Evolutionary conservation across 129 eudicot species (phyloP).

Genomic region (Pittosporum tobira): DNA sequence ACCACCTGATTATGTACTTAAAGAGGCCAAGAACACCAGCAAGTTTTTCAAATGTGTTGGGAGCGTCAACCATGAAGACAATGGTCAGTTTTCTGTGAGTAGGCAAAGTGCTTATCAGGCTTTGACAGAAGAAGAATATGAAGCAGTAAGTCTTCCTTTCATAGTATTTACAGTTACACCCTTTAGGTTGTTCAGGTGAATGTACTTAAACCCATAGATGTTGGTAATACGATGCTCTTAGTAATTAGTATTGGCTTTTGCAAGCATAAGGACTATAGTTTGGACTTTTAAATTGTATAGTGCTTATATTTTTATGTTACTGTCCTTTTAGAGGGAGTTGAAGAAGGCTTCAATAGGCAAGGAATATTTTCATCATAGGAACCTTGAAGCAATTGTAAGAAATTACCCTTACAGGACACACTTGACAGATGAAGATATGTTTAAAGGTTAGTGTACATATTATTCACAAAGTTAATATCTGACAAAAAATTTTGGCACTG

Average conservation of each 20-base stretch:
- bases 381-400: conserved; percentile 74
- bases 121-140: conserved; percentile 84
- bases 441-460: conserved; percentile 46
- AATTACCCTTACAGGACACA: conserved; percentile 83
- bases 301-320: conserved; percentile 4
- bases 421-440: conserved; percentile 60
- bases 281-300: background rate
- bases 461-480: background rate
- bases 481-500: background rate
- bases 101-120: conserved; percentile 65
- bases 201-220: background rate
- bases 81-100: conserved; percentile 30
- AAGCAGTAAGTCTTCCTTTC: conserved; percentile 51
- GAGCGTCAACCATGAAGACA: conserved; percentile 49
- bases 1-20: conserved; percentile 91
- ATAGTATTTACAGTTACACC: background rate
- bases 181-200: background rate
- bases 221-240: background rate
- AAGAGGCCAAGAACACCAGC: conserved; percentile 80
- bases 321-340: conserved; percentile 60
- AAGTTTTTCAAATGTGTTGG: conserved; percentile 84
- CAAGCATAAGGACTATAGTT: background rate
- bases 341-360: conserved; percentile 83
- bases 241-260: background rate
- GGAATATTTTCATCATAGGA: conserved; percentile 83